phyloP scores from a whole-genome alignment of 768 basidiomycete species.

The Mrakia frigida region DNA sequence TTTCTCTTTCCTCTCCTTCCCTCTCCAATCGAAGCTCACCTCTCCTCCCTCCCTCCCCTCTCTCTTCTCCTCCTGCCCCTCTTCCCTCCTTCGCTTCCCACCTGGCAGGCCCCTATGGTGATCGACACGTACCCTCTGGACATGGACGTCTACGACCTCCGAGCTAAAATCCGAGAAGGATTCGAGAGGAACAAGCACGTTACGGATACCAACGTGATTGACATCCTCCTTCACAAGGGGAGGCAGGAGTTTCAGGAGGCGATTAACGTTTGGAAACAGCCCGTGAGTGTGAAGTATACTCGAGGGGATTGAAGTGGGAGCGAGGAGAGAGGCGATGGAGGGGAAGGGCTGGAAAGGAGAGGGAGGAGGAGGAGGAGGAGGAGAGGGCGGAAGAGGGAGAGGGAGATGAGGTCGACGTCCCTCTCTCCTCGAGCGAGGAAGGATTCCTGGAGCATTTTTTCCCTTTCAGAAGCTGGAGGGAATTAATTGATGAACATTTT shows the following conservation, averaged over 20 bases:
- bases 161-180: constrained; percentile 73
- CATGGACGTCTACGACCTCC: constrained; percentile 67
- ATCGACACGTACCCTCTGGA: constrained; percentile 73
- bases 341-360: not conserved
- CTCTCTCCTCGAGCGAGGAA: too few species aligned
- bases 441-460: too few species aligned
- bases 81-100: not conserved
- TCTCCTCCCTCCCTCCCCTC: not conserved
- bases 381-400: too few species aligned
- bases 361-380: not conserved
- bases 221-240: constrained; percentile 77
- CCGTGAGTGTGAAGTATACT: not conserved
- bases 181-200: constrained; percentile 83
- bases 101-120: constrained; percentile 95
- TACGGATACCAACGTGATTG: constrained; percentile 72
- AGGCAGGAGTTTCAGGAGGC: constrained; percentile 69
- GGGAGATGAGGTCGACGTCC: not conserved
- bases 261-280: constrained; percentile 23
- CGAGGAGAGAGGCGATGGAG: not conserved
- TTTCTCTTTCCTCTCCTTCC: constrained; percentile 23
- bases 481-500: too few species aligned
- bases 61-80: not conserved
- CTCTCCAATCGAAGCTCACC: not conserved
- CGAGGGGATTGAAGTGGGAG: not conserved
- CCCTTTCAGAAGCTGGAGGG: too few species aligned